Evolutionary conservation across 352 stramenopile species (phyloP).

Genomic region (Aphanomyces invadans): DNA sequence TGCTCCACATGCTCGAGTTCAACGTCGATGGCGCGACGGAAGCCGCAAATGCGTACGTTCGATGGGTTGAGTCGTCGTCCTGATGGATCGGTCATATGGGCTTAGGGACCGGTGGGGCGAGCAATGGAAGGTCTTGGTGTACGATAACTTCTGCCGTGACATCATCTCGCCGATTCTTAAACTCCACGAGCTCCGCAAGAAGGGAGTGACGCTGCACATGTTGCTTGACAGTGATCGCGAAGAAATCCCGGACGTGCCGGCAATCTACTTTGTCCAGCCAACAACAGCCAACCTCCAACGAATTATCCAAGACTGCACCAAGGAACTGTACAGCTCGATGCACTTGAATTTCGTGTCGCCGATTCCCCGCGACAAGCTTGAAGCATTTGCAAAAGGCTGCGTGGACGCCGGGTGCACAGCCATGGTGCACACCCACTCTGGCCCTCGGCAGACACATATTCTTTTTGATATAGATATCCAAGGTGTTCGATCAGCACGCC

Average conservation of each 20-base stretch:
- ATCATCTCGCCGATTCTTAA: conserved; percentile 98
- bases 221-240: conserved; percentile 91
- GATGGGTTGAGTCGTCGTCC: not conserved
- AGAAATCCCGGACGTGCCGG: conserved; percentile 94
- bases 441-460: too few relatives aligned
- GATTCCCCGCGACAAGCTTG: conserved; percentile 76
- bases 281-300: conserved; percentile 91
- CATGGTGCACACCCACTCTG: conserved; percentile 44
- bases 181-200: conserved; percentile 93
- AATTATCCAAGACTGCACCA: conserved; percentile 91
- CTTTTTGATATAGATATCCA: conserved; percentile 61
- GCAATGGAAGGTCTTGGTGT: conserved; percentile 96
- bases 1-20: conserved; percentile 82
- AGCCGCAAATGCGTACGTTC: conserved; percentile 36
- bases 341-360: conserved; percentile 94
- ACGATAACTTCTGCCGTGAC: conserved; percentile 92
- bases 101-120: conserved; percentile 68
- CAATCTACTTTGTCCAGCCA: conserved; percentile 96
- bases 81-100: not conserved
- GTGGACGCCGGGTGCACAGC: conserved; percentile 70
- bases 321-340: conserved; percentile 87
- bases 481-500: conserved; percentile 96
- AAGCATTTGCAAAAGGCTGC: conserved; percentile 73
- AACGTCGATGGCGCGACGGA: conserved; percentile 54
- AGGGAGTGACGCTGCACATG: conserved; percentile 97